A percentile compares a stretch with the other conserved stretches of the same genome.
These are phyloP conservation scores for Myriosclerotinia curreyana DNA, from an alignment of 2,329 filamentous ascomycete genomes.

Conservation along the genomic window DNA sequence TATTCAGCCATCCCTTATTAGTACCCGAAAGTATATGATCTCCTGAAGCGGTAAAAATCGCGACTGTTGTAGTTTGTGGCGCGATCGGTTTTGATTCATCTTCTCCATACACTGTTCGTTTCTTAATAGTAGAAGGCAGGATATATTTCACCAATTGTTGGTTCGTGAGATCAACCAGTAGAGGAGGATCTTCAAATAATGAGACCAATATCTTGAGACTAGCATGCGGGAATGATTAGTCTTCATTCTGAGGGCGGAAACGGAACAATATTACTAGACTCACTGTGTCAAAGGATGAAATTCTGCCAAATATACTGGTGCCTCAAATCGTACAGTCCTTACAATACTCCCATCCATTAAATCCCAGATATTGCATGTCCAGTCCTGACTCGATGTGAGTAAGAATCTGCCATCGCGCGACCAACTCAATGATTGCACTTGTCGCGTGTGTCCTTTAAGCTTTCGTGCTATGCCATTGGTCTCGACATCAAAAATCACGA, in stretches of 20 bases:
- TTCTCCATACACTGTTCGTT: slow-evolving; percentile 65
- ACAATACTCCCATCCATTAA: slow-evolving; percentile 65
- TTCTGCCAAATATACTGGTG: slow-evolving; percentile 93
- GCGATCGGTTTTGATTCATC: slow-evolving; percentile 80
- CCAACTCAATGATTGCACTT: slow-evolving; percentile 95
- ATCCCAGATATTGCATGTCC: slow-evolving; percentile 96
- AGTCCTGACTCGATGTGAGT: slow-evolving; percentile 89
- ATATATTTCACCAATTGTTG: slow-evolving; percentile 69
- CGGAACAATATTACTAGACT: slow-evolving; percentile 33
- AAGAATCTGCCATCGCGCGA: slow-evolving; percentile 87
- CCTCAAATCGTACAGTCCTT: slow-evolving; percentile 86
- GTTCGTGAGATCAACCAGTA: slow-evolving; percentile 77
- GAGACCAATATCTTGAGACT: slow-evolving; percentile 85
- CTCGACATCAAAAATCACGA: slow-evolving; percentile 95
- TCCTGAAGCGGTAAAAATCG: slow-evolving; percentile 80
- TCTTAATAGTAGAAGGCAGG: slow-evolving; percentile 72
- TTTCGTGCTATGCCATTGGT: slow-evolving; percentile 96
- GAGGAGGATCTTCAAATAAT: slow-evolving; percentile 87
- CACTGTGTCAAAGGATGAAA: slow-evolving; percentile 88
- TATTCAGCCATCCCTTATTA: slow-evolving; percentile 93
- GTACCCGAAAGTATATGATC: slow-evolving; percentile 90
- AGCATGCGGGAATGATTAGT: slow-evolving; percentile 20
- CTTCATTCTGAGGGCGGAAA: not conserved
- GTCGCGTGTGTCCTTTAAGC: slow-evolving; percentile 85
- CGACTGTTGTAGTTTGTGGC: slow-evolving; percentile 89